These are phyloP conservation scores for Raphanus hybrid DNA, from an alignment of 441 rosid genomes.

Conservation along the genomic window DNA sequence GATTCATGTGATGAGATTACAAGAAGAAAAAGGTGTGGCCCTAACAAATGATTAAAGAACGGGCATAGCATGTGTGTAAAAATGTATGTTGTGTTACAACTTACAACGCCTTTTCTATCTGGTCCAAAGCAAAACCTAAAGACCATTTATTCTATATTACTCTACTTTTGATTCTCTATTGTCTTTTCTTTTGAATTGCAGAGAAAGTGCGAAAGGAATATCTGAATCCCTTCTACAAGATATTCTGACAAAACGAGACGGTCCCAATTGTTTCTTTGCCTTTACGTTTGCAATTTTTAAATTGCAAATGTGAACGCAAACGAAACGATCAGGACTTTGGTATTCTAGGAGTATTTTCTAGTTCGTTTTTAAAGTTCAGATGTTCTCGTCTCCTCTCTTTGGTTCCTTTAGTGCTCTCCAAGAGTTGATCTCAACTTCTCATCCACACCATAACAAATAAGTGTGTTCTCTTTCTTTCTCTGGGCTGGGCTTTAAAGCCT, in stretches of 20 bases:
- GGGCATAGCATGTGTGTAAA: conserved; percentile 35
- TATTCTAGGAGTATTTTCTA: neutral
- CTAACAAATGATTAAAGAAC: conserved; percentile 32
- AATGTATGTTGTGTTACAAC: conserved; percentile 19
- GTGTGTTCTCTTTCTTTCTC: neutral
- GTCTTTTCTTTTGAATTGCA: neutral
- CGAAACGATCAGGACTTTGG: neutral
- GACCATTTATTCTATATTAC: conserved; percentile 25
- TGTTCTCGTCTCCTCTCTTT: neutral
- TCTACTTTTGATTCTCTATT: conserved; percentile 27
- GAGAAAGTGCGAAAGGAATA: conserved; percentile 19
- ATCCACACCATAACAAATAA: neutral
- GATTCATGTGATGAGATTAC: conserved; percentile 32
- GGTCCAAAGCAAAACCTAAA: conserved; percentile 34
- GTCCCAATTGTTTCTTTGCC: conserved; percentile 10
- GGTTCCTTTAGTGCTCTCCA: neutral
- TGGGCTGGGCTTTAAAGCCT: conserved; percentile 5
- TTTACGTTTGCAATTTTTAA: conserved; percentile 3
- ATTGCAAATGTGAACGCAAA: neutral
- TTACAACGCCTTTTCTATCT: conserved; percentile 24
- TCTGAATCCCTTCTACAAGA: conserved; percentile 10
- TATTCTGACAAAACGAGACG: neutral
- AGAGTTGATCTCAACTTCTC: neutral
- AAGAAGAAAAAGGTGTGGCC: conserved; percentile 21
- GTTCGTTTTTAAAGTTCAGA: neutral